These are phyloP conservation scores for Ormosia semicastrata DNA, from an alignment of 306 rosid genomes.

Conservation along the genomic window DNA sequence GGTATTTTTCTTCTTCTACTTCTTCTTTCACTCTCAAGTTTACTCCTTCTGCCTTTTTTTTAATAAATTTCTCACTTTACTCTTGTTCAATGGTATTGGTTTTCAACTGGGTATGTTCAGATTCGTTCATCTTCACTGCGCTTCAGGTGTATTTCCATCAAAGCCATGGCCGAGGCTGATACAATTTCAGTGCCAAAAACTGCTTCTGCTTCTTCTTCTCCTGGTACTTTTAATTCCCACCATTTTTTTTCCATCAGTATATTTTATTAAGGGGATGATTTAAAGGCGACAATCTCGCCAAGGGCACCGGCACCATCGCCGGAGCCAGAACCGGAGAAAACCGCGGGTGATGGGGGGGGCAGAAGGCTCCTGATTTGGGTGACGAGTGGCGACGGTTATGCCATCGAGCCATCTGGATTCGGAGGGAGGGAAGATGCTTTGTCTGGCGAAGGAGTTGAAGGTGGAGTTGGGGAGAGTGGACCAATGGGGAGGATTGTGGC, in stretches of 20 bases:
- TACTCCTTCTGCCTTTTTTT: not conserved
- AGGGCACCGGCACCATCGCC: too few species aligned
- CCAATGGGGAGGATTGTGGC: too few species aligned
- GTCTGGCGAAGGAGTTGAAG: too few species aligned
- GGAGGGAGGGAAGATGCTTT: too few species aligned
- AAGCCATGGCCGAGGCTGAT: conserved; percentile 62
- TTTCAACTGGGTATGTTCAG: conserved; percentile 24
- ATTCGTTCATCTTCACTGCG: conserved; percentile 29
- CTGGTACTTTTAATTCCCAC: conserved; percentile 40
- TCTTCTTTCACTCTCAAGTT: not conserved
- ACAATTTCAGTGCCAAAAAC: conserved; percentile 26
- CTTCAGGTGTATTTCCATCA: conserved; percentile 40
- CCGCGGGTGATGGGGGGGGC: too few species aligned
- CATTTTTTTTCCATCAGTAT: not conserved
- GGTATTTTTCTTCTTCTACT: conserved; percentile 22
- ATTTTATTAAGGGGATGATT: not conserved
- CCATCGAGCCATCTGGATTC: too few species aligned
- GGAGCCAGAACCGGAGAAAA: too few species aligned
- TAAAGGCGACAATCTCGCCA: too few species aligned
- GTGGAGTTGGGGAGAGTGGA: too few species aligned
- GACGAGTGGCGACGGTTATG: too few species aligned
- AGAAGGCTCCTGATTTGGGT: too few species aligned
- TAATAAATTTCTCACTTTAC: not conserved
- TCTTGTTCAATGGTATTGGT: conserved; percentile 2
- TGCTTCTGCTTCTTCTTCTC: conserved; percentile 32